Percentiles rank a stretch among this genome's conserved stretches.
phyloP scores from a whole-genome alignment of 805 yeast species.

The Sporopachydermia lactativora region DNA sequence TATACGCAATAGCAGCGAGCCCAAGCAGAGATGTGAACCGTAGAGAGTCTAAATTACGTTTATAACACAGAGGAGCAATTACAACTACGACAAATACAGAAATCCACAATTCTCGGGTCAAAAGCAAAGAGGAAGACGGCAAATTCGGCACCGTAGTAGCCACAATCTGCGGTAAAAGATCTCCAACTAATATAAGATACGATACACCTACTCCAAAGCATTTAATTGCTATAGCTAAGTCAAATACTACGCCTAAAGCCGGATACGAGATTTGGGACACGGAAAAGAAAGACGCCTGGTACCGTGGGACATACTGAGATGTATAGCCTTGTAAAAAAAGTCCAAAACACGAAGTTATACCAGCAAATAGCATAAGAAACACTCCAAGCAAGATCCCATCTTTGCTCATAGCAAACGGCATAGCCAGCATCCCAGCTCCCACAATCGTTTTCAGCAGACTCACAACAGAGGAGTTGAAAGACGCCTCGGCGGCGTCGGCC shows the following conservation, averaged over 20 bases:
- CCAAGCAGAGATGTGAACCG: constrained; percentile 63
- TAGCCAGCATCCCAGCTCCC: constrained; percentile 58
- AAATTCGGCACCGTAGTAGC: constrained; percentile 16
- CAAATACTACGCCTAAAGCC: constrained; percentile 44
- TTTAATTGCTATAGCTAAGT: constrained; percentile 53
- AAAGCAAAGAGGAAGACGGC: constrained; percentile 12
- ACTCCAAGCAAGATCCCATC: constrained; percentile 33
- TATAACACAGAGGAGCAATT: constrained; percentile 34
- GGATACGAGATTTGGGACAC: constrained; percentile 49
- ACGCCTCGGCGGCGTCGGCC: constrained; percentile 15
- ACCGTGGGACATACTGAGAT: constrained; percentile 33
- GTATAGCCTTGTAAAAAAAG: constrained; percentile 47
- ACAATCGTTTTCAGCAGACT: constrained; percentile 42
- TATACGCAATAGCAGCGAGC: constrained; percentile 47
- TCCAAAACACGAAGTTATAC: constrained; percentile 40
- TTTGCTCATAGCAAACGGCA: constrained; percentile 50
- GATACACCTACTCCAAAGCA: constrained; percentile 62
- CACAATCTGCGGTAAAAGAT: constrained; percentile 48
- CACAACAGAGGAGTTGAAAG: constrained; percentile 34
- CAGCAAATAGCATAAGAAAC: constrained; percentile 26
- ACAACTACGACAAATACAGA: constrained; percentile 34
- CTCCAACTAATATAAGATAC: constrained; percentile 57
- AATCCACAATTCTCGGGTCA: constrained; percentile 46
- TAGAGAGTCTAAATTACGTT: constrained; percentile 52
- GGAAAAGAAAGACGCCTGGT: constrained; percentile 51